Base-by-base conservation (phyloP, 176 grass and related monocot genomes). In the Triticum dicoccoides region DNA sequence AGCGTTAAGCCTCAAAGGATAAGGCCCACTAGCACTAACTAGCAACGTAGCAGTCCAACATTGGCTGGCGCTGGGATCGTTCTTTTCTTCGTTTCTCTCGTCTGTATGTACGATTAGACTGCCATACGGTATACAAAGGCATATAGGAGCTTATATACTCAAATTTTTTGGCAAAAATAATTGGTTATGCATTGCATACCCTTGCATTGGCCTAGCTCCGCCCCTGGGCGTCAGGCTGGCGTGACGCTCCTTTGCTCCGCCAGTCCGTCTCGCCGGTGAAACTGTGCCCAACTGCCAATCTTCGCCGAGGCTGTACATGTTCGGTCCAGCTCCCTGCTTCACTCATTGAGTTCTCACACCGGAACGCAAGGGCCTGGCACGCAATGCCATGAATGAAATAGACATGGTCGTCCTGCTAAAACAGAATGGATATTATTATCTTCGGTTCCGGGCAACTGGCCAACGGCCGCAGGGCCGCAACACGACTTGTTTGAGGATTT, bases 401-500 rank as follows among this genome's bases (percentile, higher is more conserved):
- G 82, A 47, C 24, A 65, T 23, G 82, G 4, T 10, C 37, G 11
- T 33, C 56, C 2, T 33, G 69, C 70, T 6, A 18, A 75, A 30
- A 24, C 8, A 76, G 25, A 61, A 76, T 25, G 44, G 82, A 6
- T 32, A 10, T 32, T 54, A 5, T 34, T 18, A 38, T 75, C 41
- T 67, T 15, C 34, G 56, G 51, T 54, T 54, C 51, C 51, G 51
- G 51, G 21, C 38, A 49, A 81, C 62, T 20, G 54, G 54, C 51
- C 18, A 21, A 59, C 54, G 54, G 78, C 44, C 11, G 39, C 25
- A 33, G 29, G 41, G 79, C 62, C 13, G 39, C 25, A 33, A 29
- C 62, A 21, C 39, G 41, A 80, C 5, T 47, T 80, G 25, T 30
- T 32, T 76, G 45, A 81, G 70, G 69, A 84, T 84, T 23, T 45